These are phyloP conservation scores for Calonectria pteridis DNA, from an alignment of 2,329 filamentous ascomycete species.

Conservation along the genomic window DNA sequence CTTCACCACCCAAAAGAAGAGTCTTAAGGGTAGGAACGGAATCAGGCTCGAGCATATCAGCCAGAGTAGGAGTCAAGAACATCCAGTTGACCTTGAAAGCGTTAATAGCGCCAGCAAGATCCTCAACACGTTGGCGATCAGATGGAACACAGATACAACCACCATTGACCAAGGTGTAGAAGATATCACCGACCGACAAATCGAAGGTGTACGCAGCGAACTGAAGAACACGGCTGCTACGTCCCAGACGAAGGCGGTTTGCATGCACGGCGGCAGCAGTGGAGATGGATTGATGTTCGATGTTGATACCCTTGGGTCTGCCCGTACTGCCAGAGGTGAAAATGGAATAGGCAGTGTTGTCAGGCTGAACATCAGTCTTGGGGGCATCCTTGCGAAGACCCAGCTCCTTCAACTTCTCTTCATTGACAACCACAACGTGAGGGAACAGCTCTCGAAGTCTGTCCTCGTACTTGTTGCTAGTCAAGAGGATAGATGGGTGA, in stretches of 20 bases:
- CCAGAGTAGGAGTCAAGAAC: neutral
- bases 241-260: neutral
- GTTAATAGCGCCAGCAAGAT: neutral
- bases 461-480: neutral
- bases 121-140: neutral
- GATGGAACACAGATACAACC: neutral
- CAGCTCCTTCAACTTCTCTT: neutral
- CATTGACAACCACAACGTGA: neutral
- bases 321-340: neutral
- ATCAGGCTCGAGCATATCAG: neutral
- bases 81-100: conserved; percentile 8
- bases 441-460: neutral
- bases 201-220: neutral
- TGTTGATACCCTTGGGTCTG: neutral
- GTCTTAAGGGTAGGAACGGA: neutral
- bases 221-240: neutral
- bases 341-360: neutral
- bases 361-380: neutral
- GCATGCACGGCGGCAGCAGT: neutral
- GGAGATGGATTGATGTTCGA: neutral
- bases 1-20: neutral
- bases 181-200: neutral
- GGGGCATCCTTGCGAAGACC: neutral
- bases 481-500: neutral
- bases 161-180: neutral